Evolutionary conservation across 2,329 filamentous ascomycete species (phyloP).

Genomic region (Penicillium italicum): DNA sequence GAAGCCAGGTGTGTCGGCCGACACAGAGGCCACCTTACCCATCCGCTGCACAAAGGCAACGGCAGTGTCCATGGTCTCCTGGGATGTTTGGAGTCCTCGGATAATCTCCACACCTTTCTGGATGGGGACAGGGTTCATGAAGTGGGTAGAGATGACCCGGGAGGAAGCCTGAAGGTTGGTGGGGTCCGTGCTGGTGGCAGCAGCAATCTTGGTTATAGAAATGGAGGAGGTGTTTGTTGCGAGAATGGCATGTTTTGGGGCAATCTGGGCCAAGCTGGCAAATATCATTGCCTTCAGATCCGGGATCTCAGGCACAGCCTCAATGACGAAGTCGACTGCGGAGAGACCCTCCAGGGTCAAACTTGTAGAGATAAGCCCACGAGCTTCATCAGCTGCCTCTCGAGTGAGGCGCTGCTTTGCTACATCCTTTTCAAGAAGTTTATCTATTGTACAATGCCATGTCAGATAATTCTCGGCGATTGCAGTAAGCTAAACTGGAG

Average conservation of each 20-base stretch:
- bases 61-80: slow-evolving; percentile 74
- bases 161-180: slow-evolving; percentile 77
- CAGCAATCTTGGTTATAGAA: slow-evolving; percentile 92
- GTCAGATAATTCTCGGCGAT: background rate
- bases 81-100: slow-evolving; percentile 83
- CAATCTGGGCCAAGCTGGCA: slow-evolving; percentile 72
- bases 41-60: slow-evolving; percentile 83
- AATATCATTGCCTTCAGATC: slow-evolving; percentile 87
- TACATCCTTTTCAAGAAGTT: slow-evolving; percentile 89
- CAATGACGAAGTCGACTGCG: slow-evolving; percentile 93
- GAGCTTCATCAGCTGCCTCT: slow-evolving; percentile 70
- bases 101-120: slow-evolving; percentile 99
- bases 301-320: slow-evolving; percentile 91
- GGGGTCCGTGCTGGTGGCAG: slow-evolving; percentile 73
- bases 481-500: background rate
- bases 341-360: slow-evolving; percentile 73
- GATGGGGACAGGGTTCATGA: slow-evolving; percentile 98
- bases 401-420: slow-evolving; percentile 80
- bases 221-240: slow-evolving; percentile 99
- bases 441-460: slow-evolving; percentile 57
- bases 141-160: slow-evolving; percentile 91
- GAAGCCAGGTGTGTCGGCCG: slow-evolving; percentile 88
- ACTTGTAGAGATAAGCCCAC: slow-evolving; percentile 64
- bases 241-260: slow-evolving; percentile 78
- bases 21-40: slow-evolving; percentile 87